A percentile compares a stretch with the other conserved stretches of the same genome.
Evolutionary conservation across 1,284 basidiomycete genomes (phyloP).

Genomic region (Cryptococcus sp.): DNA sequence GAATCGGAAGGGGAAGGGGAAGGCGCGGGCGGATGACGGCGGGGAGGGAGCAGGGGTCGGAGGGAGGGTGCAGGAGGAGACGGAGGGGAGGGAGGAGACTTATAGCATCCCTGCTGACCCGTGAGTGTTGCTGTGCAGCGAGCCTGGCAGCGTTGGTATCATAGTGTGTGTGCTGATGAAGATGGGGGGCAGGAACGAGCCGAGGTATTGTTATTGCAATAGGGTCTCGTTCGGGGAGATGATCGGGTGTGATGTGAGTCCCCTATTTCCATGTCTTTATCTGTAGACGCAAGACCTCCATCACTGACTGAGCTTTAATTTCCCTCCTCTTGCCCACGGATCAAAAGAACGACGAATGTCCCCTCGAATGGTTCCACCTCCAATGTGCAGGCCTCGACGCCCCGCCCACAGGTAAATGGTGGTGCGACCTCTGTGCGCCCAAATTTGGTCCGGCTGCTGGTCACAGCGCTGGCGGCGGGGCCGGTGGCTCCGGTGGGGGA

Average conservation of each 20-base stretch:
- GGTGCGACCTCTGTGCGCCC: slow-evolving; percentile 39
- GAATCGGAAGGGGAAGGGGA: slow-evolving; percentile 16
- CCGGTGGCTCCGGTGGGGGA: slow-evolving; percentile 4
- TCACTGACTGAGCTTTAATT: too few species aligned
- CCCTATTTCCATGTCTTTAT: too few species aligned
- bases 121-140: slow-evolving; percentile 19
- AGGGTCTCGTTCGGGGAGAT: slow-evolving; percentile 53
- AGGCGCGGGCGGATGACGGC: slow-evolving; percentile 12
- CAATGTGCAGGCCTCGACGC: slow-evolving; percentile 37
- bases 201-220: slow-evolving; percentile 55
- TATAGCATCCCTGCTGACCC: slow-evolving; percentile 28
- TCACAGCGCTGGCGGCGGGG: too few species aligned
- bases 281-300: too few species aligned
- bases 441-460: slow-evolving; percentile 7
- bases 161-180: neutral
- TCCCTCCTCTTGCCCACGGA: too few species aligned
- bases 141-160: neutral
- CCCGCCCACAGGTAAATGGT: slow-evolving; percentile 44
- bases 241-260: slow-evolving; percentile 48
- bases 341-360: slow-evolving; percentile 53
- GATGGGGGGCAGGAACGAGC: slow-evolving; percentile 49
- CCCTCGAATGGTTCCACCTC: slow-evolving; percentile 53
- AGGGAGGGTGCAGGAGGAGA: neutral
- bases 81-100: slow-evolving; percentile 2
- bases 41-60: slow-evolving; percentile 8